A percentile compares a stretch with the other conserved stretches of the same genome.
Conservation (phyloP, 2,329 filamentous ascomycete species). For the Exophiala xenobiotica region DNA sequence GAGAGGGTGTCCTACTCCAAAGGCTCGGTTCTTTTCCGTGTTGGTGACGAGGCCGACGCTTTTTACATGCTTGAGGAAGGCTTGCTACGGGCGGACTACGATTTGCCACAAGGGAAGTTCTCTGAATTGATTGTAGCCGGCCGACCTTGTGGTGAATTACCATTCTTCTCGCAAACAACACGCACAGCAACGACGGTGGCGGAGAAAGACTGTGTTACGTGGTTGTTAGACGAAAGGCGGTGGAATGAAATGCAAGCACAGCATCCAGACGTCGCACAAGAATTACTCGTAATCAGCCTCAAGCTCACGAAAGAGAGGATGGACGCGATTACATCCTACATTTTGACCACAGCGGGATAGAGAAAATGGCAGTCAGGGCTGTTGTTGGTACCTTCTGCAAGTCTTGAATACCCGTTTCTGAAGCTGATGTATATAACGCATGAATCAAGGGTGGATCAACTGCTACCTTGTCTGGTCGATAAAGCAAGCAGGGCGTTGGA, state of each 20-base stretch:
- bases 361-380: no score
- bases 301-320: conserved; percentile 95
- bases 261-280: conserved; percentile 74
- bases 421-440: no score
- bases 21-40: conserved; percentile 72
- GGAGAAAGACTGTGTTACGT: conserved; percentile 77
- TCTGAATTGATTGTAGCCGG: conserved; percentile 92
- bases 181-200: conserved; percentile 83
- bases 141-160: conserved; percentile 91
- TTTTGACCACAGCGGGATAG: conserved; percentile 31
- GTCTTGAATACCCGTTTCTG: no score
- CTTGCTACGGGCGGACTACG: conserved; percentile 85
- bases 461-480: no score
- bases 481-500: no score
- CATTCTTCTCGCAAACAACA: conserved; percentile 89
- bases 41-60: conserved; percentile 72
- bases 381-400: no score
- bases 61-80: conserved; percentile 92
- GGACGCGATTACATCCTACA: conserved; percentile 64
- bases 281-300: conserved; percentile 81
- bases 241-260: conserved; percentile 73
- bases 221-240: conserved; percentile 70
- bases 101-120: conserved; percentile 82
- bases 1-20: conserved; percentile 63
- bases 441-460: no score